A percentile compares a stretch with the other conserved stretches of the same genome.
Evolutionary conservation across 2,329 filamentous ascomycete genomes (phyloP).

Genomic region (Neonectria faginata): DNA sequence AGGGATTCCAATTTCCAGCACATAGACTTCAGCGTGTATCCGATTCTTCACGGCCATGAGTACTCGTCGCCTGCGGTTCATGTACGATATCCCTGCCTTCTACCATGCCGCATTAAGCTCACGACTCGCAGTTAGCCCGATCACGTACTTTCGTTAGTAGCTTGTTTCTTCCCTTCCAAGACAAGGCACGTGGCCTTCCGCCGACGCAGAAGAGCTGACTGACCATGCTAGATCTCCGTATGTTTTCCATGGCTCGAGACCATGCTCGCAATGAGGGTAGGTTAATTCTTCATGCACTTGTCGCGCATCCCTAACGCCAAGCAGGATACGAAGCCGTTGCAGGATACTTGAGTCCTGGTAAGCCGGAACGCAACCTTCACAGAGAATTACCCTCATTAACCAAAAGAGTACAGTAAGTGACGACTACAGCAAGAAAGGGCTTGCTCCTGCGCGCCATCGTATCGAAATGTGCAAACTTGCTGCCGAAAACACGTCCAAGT

Average conservation of each 20-base stretch:
- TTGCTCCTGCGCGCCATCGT: constrained; percentile 54
- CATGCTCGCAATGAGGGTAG: constrained; percentile 68
- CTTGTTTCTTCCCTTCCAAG: too few species aligned
- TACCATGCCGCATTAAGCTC: not conserved
- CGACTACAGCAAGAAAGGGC: constrained; percentile 61
- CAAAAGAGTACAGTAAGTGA: constrained; percentile 38
- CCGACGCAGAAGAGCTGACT: not conserved
- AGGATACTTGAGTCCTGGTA: not conserved
- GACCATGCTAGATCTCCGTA: constrained; percentile 68
- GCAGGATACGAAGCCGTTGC: constrained; percentile 77
- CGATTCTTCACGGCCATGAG: not conserved
- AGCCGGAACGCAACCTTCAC: not conserved
- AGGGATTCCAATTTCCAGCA: not conserved
- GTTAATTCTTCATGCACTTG: constrained; percentile 17
- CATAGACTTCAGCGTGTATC: not conserved
- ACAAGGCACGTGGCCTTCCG: too few species aligned
- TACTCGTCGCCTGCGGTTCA: not conserved
- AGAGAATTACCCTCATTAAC: constrained; percentile 12
- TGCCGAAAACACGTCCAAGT: constrained; percentile 77
- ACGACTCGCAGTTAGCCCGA: not conserved
- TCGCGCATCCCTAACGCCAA: not conserved
- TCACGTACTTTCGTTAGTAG: not conserved
- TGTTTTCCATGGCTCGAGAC: constrained; percentile 89
- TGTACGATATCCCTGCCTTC: not conserved
- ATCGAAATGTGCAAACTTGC: constrained; percentile 85